phyloP scores from a whole-genome alignment of 2,329 filamentous ascomycete species.

The Gyromitra esculenta region DNA sequence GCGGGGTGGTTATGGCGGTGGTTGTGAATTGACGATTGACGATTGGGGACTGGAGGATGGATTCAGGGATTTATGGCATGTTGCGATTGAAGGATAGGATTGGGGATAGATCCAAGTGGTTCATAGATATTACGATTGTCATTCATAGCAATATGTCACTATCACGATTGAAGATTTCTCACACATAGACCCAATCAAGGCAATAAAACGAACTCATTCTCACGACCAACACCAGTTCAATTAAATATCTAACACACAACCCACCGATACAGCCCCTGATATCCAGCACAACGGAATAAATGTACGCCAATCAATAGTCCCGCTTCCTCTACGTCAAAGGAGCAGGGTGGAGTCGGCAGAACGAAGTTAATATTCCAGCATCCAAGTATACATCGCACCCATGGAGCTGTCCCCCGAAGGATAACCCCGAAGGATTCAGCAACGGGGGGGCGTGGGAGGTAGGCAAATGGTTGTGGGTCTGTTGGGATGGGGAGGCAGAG shows the following conservation, averaged over 20 bases:
- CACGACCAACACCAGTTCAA: too few relatives aligned
- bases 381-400: conserved; percentile 53
- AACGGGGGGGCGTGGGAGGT: conserved; percentile 51
- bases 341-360: conserved; percentile 51
- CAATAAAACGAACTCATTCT: too few relatives aligned
- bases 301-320: conserved; percentile 53
- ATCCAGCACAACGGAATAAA: not conserved
- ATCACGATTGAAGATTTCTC: too few relatives aligned
- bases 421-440: conserved; percentile 52
- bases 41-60: too few relatives aligned
- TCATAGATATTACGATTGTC: too few relatives aligned
- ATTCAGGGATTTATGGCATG: not conserved
- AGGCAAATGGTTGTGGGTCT: conserved; percentile 52
- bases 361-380: conserved; percentile 44
- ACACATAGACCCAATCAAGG: too few relatives aligned
- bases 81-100: too few relatives aligned
- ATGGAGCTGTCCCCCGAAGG: conserved; percentile 48
- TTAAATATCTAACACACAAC: not conserved
- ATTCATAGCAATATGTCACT: too few relatives aligned
- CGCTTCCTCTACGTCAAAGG: conserved; percentile 45
- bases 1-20: not conserved
- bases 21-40: not conserved
- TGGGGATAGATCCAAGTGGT: too few relatives aligned
- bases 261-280: not conserved
- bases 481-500: not conserved